Evolutionary conservation across 345 rosid species (phyloP).

Genomic region (Salix viminalis): DNA sequence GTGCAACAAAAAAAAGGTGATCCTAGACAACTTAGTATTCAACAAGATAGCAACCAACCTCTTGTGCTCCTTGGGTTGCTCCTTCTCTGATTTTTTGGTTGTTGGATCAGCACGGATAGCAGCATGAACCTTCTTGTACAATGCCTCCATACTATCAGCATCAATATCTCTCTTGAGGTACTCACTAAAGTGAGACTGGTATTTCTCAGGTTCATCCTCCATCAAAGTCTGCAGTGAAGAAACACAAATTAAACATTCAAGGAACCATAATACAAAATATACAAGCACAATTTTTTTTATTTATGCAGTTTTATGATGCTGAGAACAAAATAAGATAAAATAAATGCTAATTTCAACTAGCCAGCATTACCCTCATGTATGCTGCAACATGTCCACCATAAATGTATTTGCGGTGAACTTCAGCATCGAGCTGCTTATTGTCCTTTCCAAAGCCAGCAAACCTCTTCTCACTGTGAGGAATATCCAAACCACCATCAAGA

Average conservation of each 20-base stretch:
- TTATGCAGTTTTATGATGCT: background rate
- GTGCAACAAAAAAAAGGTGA: background rate
- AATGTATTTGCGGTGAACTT: conserved; percentile 73
- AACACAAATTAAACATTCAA: background rate
- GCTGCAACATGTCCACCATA: conserved; percentile 76
- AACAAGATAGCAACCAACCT: conserved; percentile 35
- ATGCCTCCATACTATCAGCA: conserved; percentile 47
- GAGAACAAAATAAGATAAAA: background rate
- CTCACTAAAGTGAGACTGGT: conserved; percentile 58
- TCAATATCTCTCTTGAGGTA: conserved; percentile 57
- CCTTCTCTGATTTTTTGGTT: conserved; percentile 45
- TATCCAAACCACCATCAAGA: conserved; percentile 87
- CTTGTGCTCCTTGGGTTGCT: conserved; percentile 54
- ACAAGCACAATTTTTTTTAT: background rate
- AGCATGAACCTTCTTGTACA: conserved; percentile 74
- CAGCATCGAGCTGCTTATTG: conserved; percentile 73
- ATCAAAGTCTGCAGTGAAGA: conserved; percentile 36
- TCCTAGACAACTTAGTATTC: background rate
- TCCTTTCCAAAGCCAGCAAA: conserved; percentile 78
- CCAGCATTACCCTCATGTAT: conserved; percentile 60
- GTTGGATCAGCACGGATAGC: conserved; percentile 69
- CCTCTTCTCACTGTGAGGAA: conserved; percentile 83
- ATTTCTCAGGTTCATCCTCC: conserved; percentile 80
- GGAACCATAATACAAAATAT: background rate
- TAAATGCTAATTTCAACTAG: background rate